Evolutionary conservation across 208 protist species (phyloP), one percentile per base, ranked within the genome.

Genomic region (Acanthamoeba polyphaga): DNA sequence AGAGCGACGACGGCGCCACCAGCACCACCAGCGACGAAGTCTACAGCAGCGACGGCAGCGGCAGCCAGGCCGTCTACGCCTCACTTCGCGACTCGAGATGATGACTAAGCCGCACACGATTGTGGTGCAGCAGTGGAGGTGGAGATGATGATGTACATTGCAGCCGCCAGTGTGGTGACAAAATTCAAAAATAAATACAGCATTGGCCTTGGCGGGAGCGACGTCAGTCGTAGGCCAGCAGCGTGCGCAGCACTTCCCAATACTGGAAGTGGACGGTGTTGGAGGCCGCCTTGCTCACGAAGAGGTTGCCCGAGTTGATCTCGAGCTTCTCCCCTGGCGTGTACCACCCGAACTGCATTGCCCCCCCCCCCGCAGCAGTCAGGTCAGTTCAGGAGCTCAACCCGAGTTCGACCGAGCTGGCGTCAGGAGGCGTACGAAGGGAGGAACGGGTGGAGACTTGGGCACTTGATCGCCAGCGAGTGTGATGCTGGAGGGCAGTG

Each of bases 211-310:
- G 0, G 19, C 55, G 12, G 0, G 55, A 0, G 17, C 55, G 19
- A 60, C 46, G 55, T 60, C 82, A 92, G 62, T 70, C 87, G 64
- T 92, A 92, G 58, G 87, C 87, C 87, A 92, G 27, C 15, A 92
- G 24, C 8, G 87, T 76, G 62, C 87, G 87, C 87, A 92, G 34
- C 87, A 92, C 87, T 55, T 92, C 64, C 87, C 87, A 92, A 38
- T 92, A 92, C 64, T 92, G 87, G 46, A 92, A 92, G 62, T 92
- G 87, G 27, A 92, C 87, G 8, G 58, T 32, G 46, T 92, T 76
- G 24, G 27, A 17, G 17, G 64, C 87, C 22, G n/a, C 46, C 38
- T 22, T 74, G 53, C 58, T 49, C 10, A 34, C 34, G 87, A 70
- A 70, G 38, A 76, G 58, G 62, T 70, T 76, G 32, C 87, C 87